These are phyloP conservation scores for Leptomonas seymouri DNA, from an alignment of 208 protist genomes.

Conservation along the genomic window DNA sequence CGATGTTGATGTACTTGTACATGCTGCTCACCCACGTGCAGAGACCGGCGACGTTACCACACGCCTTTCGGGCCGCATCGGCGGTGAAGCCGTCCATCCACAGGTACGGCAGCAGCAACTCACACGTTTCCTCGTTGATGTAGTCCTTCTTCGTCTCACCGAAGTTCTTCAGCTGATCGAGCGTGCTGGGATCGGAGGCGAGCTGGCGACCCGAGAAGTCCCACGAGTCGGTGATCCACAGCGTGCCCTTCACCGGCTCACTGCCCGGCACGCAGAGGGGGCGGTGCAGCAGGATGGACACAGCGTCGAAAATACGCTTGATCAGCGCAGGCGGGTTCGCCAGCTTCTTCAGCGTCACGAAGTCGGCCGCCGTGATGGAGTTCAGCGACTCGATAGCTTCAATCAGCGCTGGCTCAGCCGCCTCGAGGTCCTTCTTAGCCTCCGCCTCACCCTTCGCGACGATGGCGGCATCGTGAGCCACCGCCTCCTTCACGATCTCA, in stretches of 20 bases:
- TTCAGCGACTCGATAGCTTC: slow-evolving; percentile 95
- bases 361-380: slow-evolving; percentile 93
- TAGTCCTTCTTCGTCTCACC: slow-evolving; percentile 92
- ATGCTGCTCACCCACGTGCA: slow-evolving; percentile 97
- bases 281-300: slow-evolving; percentile 94
- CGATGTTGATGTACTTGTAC: slow-evolving; percentile 97
- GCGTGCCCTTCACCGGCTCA: slow-evolving; percentile 82
- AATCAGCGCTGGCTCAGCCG: slow-evolving; percentile 92
- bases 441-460: slow-evolving; percentile 93
- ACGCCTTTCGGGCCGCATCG: slow-evolving; percentile 93
- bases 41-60: slow-evolving; percentile 93
- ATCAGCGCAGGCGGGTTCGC: slow-evolving; percentile 96
- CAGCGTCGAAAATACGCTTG: slow-evolving; percentile 98
- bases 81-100: slow-evolving; percentile 95
- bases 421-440: slow-evolving; percentile 95
- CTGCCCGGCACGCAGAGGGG: slow-evolving; percentile 71
- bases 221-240: slow-evolving; percentile 94
- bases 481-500: slow-evolving; percentile 91
- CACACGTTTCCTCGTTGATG: slow-evolving; percentile 99
- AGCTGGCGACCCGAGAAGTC: slow-evolving; percentile 85
- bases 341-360: slow-evolving; percentile 95
- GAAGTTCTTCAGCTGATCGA: slow-evolving; percentile 82
- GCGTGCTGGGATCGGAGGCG: slow-evolving; percentile 75
- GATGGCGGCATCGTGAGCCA: slow-evolving; percentile 89
- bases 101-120: slow-evolving; percentile 98